Conservation (phyloP, 2,329 filamentous ascomycete genomes). For the Samsoniella hepiali region DNA sequence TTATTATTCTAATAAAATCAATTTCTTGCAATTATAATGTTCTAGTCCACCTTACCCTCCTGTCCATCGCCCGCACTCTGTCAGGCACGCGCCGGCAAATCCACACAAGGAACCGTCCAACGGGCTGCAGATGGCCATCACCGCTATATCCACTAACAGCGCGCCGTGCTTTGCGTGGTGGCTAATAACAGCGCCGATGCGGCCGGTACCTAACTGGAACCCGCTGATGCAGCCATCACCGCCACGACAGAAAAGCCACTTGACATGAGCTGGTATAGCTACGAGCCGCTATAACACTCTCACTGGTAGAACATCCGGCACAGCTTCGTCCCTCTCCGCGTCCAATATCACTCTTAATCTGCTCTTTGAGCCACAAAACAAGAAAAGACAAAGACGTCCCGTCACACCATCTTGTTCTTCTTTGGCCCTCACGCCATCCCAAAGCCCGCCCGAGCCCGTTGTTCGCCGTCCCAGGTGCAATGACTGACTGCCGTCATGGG, state of each 20-base stretch:
- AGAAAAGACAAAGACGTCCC: not conserved
- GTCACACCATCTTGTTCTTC: not conserved
- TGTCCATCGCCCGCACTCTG: not conserved
- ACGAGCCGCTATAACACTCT: not conserved
- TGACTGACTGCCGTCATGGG: conserved; percentile 14
- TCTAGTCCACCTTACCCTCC: not conserved
- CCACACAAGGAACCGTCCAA: not conserved
- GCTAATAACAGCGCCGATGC: not conserved
- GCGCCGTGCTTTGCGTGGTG: not conserved
- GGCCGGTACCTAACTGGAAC: not conserved
- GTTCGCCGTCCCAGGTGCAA: not conserved
- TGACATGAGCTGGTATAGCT: not conserved
- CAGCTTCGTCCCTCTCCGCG: not conserved
- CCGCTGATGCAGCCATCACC: conserved; percentile 7
- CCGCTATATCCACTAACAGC: not conserved
- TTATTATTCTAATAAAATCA: not conserved
- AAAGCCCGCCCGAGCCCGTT: conserved; percentile 4
- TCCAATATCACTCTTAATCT: not conserved
- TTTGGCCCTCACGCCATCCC: not conserved
- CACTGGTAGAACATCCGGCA: not conserved
- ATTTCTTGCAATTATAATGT: not conserved
- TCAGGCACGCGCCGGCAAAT: not conserved
- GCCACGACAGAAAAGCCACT: not conserved
- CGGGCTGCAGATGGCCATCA: conserved; percentile 8
- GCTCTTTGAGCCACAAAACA: not conserved